Conservation (phyloP, 345 rosid genomes). For the Psidium guajava region DNA sequence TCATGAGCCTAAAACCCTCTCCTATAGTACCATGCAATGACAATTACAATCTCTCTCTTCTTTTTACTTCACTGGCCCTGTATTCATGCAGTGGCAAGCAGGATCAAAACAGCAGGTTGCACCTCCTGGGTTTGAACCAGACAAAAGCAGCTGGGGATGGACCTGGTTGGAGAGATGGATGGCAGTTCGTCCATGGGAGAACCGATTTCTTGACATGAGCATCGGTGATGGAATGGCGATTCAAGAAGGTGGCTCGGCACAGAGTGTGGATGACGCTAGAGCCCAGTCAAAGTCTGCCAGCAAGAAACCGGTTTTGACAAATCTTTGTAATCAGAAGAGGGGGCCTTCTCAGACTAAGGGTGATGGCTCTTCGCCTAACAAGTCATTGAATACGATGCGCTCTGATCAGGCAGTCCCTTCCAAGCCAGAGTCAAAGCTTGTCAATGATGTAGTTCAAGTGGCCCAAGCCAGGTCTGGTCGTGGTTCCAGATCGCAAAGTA, state of each 20-base stretch:
- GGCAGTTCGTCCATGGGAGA: slow-evolving; percentile 99
- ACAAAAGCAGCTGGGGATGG: slow-evolving; percentile 97
- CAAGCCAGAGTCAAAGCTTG: slow-evolving; percentile 34
- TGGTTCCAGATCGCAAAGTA: slow-evolving; percentile 64
- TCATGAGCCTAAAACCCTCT: not conserved
- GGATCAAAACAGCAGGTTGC: slow-evolving; percentile 58
- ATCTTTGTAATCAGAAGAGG: slow-evolving; percentile 38
- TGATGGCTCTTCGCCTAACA: slow-evolving; percentile 43
- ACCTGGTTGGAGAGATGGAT: slow-evolving; percentile 99
- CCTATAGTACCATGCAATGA: not conserved
- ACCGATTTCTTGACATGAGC: slow-evolving; percentile 72
- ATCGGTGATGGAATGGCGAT: slow-evolving; percentile 52
- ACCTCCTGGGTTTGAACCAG: slow-evolving; percentile 64
- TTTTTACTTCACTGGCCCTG: not conserved
- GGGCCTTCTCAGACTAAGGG: slow-evolving; percentile 56
- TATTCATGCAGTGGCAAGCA: slow-evolving; percentile 76
- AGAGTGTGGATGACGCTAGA: slow-evolving; percentile 27
- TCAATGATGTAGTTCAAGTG: slow-evolving; percentile 38
- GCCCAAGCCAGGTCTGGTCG: slow-evolving; percentile 29
- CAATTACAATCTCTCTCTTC: not conserved
- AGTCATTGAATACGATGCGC: slow-evolving; percentile 27
- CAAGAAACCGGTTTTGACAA: slow-evolving; percentile 33
- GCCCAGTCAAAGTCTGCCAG: slow-evolving; percentile 32
- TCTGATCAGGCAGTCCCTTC: slow-evolving; percentile 17
- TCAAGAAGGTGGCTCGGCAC: slow-evolving; percentile 28